Percentiles rank a stretch among this genome's conserved stretches.
Conservation (phyloP, 225 moss, liverwort and hornwort genomes). For the Sphagnum contortum region DNA sequence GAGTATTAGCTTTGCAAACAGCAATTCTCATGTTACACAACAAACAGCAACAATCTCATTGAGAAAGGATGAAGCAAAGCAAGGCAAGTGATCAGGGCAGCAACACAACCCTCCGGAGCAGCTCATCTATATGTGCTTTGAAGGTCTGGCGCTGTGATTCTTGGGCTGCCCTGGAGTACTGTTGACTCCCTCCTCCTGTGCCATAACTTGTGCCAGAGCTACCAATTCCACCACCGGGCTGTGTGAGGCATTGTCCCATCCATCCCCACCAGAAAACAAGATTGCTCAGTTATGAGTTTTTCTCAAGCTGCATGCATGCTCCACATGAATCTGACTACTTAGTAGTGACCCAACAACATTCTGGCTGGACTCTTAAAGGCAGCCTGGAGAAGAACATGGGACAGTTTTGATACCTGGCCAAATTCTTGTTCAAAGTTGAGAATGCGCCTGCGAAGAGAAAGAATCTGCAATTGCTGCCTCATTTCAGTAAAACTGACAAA, state of each 20-base stretch:
- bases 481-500: too few relatives aligned
- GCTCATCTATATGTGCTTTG: constrained; percentile 46
- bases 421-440: constrained; percentile 47
- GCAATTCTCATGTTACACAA: too few relatives aligned
- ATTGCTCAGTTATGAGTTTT: constrained; percentile 12
- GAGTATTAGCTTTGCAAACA: not conserved
- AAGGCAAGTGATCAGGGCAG: too few relatives aligned
- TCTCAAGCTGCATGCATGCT: not conserved
- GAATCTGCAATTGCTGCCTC: constrained; percentile 62
- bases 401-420: constrained; percentile 46
- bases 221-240: constrained; percentile 41
- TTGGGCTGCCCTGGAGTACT: constrained; percentile 20
- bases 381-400: too few relatives aligned
- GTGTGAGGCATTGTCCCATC: constrained; percentile 74
- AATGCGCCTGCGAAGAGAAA: constrained; percentile 60
- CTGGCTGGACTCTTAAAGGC: too few relatives aligned
- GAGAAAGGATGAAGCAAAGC: too few relatives aligned
- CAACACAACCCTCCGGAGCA: constrained; percentile 30
- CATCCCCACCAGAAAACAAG: constrained; percentile 29
- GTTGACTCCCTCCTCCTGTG: constrained; percentile 15
- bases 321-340: not conserved
- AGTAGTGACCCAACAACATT: too few relatives aligned
- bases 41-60: too few relatives aligned
- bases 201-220: constrained; percentile 41
- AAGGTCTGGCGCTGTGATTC: constrained; percentile 34